Evolutionary conservation across 257 asterid species (phyloP).

Genomic region (Gynochthodes officinalis): DNA sequence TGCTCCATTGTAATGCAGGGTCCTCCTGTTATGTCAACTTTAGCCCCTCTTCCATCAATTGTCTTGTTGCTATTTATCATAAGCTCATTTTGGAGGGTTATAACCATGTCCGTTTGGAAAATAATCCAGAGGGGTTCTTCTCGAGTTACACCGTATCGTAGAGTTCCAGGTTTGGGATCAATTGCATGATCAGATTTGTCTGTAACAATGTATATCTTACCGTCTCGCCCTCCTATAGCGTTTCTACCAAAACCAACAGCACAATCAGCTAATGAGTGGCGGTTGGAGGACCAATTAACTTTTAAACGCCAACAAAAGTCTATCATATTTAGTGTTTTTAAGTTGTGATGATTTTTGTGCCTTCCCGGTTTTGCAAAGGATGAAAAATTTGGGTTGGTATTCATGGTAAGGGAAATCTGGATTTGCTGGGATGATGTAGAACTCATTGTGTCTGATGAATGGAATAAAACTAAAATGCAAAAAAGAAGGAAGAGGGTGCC

Average conservation of each 20-base stretch:
- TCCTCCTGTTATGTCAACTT: constrained; percentile 8
- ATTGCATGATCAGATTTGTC: constrained; percentile 9
- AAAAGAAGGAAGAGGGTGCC: neutral
- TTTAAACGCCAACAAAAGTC: constrained; percentile 18
- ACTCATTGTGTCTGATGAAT: neutral
- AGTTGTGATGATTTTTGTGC: neutral
- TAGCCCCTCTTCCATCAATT: constrained; percentile 20
- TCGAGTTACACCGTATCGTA: constrained; percentile 17
- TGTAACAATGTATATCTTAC: neutral
- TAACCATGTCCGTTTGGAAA: constrained; percentile 12
- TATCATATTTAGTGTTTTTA: neutral
- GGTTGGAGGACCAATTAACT: constrained; percentile 6
- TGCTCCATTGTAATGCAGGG: constrained; percentile 10
- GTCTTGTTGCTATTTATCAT: constrained; percentile 13
- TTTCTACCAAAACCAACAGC: constrained; percentile 13
- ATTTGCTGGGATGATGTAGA: neutral
- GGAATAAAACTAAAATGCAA: neutral
- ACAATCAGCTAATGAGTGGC: constrained; percentile 16
- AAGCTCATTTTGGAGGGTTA: constrained; percentile 4
- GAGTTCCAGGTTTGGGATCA: constrained; percentile 18
- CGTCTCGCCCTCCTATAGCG: constrained; percentile 11
- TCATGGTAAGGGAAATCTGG: neutral
- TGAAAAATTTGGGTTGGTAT: neutral
- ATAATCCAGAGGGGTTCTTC: constrained; percentile 12
- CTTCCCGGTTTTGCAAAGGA: neutral